A percentile compares a stretch with the other conserved stretches of the same genome.
These are phyloP conservation scores for Fusarium albidum DNA, from an alignment of 2,329 filamentous ascomycete species.

Conservation along the genomic window DNA sequence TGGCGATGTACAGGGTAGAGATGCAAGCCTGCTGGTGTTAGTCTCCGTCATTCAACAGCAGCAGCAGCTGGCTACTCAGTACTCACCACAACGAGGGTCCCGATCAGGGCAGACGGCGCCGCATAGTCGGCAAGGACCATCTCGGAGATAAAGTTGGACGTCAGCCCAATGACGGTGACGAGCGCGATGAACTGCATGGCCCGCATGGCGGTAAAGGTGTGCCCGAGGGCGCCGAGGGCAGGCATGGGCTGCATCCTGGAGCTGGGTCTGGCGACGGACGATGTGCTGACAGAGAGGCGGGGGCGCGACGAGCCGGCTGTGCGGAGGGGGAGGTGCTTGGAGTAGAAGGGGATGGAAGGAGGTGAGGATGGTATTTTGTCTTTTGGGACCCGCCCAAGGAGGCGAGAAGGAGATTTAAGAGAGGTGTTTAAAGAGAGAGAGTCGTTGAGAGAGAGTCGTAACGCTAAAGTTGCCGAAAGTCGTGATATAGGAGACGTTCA, in stretches of 20 bases:
- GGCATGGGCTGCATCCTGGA: slow-evolving; percentile 56
- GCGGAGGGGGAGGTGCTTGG: slow-evolving; percentile 51
- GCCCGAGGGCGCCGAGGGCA: slow-evolving; percentile 75
- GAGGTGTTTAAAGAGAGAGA: slow-evolving; percentile 10
- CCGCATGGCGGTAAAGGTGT: slow-evolving; percentile 79
- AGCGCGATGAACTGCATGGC: slow-evolving; percentile 75
- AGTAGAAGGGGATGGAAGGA: slow-evolving; percentile 50
- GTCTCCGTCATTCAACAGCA: background rate
- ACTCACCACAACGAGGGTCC: slow-evolving; percentile 81
- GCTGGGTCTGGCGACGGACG: slow-evolving; percentile 37
- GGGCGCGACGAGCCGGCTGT: slow-evolving; percentile 51
- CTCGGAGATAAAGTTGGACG: slow-evolving; percentile 81
- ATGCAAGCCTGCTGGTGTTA: slow-evolving; percentile 71
- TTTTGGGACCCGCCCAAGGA: slow-evolving; percentile 33
- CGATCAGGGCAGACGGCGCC: slow-evolving; percentile 77
- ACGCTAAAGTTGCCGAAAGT: slow-evolving; percentile 14
- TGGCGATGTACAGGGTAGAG: slow-evolving; percentile 78
- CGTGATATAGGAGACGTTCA: slow-evolving; percentile 25
- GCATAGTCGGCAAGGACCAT: slow-evolving; percentile 73
- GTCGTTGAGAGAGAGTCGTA: slow-evolving; percentile 14
- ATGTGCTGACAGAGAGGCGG: slow-evolving; percentile 53
- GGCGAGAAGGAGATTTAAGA: slow-evolving; percentile 21
- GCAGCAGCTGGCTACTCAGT: background rate
- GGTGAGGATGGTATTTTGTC: slow-evolving; percentile 46
- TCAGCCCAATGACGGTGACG: slow-evolving; percentile 80